Percentiles rank a stretch among this genome's conserved stretches.
phyloP scores from a whole-genome alignment of 768 basidiomycete genomes.

The Boletus vinaceobasis region DNA sequence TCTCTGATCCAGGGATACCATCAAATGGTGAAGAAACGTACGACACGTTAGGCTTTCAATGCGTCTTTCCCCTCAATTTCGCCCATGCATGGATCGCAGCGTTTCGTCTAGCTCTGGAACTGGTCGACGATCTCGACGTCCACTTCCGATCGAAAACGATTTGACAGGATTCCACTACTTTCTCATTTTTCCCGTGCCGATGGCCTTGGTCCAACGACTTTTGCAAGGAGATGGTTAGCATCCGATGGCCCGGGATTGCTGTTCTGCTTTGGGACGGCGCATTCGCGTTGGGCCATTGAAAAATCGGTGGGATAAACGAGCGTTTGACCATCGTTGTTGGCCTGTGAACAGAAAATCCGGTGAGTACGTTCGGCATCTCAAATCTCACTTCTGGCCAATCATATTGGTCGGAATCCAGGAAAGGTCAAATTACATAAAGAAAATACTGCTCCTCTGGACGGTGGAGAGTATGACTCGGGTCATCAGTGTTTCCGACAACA shows the following conservation, averaged over 20 bases:
- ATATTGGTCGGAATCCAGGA: too few relatives aligned
- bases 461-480: too few relatives aligned
- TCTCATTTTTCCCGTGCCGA: not conserved
- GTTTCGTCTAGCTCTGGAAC: not conserved
- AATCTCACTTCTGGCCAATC: too few relatives aligned
- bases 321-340: not conserved
- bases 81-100: too few relatives aligned
- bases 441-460: too few relatives aligned
- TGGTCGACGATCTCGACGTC: not conserved
- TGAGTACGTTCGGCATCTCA: not conserved
- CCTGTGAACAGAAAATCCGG: not conserved
- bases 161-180: not conserved
- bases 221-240: not conserved
- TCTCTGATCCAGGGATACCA: not conserved
- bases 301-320: too few relatives aligned
- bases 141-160: not conserved
- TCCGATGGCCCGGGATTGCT: not conserved
- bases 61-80: too few relatives aligned
- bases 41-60: not conserved
- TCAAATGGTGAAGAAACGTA: not conserved
- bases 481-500: too few relatives aligned
- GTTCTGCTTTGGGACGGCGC: not conserved
- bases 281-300: not conserved
- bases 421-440: not conserved
- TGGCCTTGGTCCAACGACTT: not conserved